These are phyloP conservation scores for Lentinula aciculospora DNA, from an alignment of 768 basidiomycete genomes.

Conservation along the genomic window DNA sequence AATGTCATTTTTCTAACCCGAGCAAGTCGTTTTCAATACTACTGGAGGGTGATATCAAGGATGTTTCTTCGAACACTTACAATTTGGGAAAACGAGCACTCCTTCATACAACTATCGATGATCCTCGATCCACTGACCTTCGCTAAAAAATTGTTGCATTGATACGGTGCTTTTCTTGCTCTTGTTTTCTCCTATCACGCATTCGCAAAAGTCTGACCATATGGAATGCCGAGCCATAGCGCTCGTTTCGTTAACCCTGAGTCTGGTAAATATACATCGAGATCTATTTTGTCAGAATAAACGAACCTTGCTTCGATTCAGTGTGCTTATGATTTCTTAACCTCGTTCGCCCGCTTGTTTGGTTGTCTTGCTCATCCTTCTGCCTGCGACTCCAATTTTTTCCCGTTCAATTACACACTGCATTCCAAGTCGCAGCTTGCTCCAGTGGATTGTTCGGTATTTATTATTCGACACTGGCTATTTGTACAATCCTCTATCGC, in stretches of 20 bases:
- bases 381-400: neutral
- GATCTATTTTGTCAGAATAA: too few species aligned
- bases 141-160: neutral
- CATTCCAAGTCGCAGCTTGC: neutral
- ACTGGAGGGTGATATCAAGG: neutral
- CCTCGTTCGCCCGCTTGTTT: neutral
- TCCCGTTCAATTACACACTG: neutral
- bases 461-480: neutral
- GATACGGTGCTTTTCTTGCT: neutral
- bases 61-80: neutral
- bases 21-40: neutral
- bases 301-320: too few species aligned
- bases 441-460: neutral
- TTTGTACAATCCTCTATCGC: constrained; percentile 19
- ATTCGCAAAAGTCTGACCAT: neutral
- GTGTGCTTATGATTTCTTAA: neutral
- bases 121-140: too few species aligned
- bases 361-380: neutral
- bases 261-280: neutral
- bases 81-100: neutral
- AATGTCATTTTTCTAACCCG: neutral
- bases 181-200: neutral
- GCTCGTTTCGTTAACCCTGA: neutral
- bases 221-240: neutral
- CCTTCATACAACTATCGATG: too few species aligned